Conservation (phyloP, 768 basidiomycete species). For the Auricularia heimuer region DNA sequence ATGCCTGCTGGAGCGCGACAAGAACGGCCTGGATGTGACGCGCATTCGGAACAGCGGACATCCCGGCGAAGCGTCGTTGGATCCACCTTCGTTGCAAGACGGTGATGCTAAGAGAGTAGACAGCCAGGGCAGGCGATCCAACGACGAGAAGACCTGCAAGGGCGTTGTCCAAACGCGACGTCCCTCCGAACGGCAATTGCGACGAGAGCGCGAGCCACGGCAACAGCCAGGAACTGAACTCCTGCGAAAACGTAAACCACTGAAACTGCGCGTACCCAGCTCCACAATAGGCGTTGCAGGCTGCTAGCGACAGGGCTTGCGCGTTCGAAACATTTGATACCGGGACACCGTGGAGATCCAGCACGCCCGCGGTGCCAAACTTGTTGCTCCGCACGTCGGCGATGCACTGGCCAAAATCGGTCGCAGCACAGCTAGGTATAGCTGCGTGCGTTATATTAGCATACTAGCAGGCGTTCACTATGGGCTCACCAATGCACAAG, state of each 20-base stretch:
- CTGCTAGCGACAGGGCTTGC: not conserved
- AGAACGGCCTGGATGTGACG: constrained; percentile 25
- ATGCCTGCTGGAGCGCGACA: constrained; percentile 33
- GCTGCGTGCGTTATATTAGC: no score
- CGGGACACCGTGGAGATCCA: not conserved
- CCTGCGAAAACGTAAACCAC: constrained; percentile 13
- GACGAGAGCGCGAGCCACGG: constrained; percentile 41
- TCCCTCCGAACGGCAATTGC: constrained; percentile 39
- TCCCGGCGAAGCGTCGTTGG: constrained; percentile 20
- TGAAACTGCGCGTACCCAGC: not conserved
- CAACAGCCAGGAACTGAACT: constrained; percentile 36
- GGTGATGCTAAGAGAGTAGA: constrained; percentile 35
- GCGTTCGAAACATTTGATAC: not conserved
- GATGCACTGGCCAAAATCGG: not conserved
- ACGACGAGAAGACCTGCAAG: constrained; percentile 33
- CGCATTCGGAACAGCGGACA: constrained; percentile 21
- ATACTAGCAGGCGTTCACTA: no score
- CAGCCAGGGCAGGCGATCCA: constrained; percentile 36
- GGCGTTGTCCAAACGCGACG: constrained; percentile 31
- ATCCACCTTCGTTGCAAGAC: constrained; percentile 37
- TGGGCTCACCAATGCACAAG: no score
- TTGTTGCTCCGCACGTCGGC: not conserved
- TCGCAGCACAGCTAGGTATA: not conserved
- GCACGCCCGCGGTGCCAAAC: not conserved
- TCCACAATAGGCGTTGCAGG: not conserved